A percentile compares a stretch with the other conserved stretches of the same genome.
Conservation (phyloP, 108 stramenopile species). For the Bacterosira constricta region DNA sequence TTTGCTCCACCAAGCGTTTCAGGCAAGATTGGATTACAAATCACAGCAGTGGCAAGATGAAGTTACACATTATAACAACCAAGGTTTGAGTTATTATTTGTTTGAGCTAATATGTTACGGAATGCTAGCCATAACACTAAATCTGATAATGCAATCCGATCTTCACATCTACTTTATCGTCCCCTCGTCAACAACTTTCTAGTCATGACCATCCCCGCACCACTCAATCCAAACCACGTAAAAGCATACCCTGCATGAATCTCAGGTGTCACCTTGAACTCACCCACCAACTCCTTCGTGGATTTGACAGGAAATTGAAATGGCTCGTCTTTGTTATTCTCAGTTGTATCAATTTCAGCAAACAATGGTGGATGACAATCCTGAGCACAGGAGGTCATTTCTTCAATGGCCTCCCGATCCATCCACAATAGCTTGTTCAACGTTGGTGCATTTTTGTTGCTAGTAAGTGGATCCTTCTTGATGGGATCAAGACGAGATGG, state of each 20-base stretch:
- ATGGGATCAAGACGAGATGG: slow-evolving; percentile 45
- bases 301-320: slow-evolving; percentile 29
- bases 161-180: too few relatives aligned
- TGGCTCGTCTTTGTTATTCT: not conserved
- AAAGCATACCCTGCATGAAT: slow-evolving; percentile 85
- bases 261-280: slow-evolving; percentile 78
- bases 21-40: too few relatives aligned
- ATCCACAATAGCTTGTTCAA: slow-evolving; percentile 64
- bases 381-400: slow-evolving; percentile 41
- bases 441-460: not conserved
- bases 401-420: slow-evolving; percentile 65
- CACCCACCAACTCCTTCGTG: slow-evolving; percentile 60
- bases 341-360: slow-evolving; percentile 34
- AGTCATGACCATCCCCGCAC: slow-evolving; percentile 86
- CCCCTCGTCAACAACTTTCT: slow-evolving; percentile 72
- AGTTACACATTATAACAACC: too few relatives aligned
- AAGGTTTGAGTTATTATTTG: too few relatives aligned
- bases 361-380: slow-evolving; percentile 28
- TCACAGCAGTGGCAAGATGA: too few relatives aligned
- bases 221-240: slow-evolving; percentile 87
- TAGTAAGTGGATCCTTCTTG: too few relatives aligned
- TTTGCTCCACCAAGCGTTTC: too few relatives aligned
- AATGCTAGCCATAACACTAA: too few relatives aligned
- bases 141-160: too few relatives aligned
- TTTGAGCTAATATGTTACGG: too few relatives aligned